Conservation (phyloP, 352 stramenopile species). For the Pythium coloratum region DNA sequence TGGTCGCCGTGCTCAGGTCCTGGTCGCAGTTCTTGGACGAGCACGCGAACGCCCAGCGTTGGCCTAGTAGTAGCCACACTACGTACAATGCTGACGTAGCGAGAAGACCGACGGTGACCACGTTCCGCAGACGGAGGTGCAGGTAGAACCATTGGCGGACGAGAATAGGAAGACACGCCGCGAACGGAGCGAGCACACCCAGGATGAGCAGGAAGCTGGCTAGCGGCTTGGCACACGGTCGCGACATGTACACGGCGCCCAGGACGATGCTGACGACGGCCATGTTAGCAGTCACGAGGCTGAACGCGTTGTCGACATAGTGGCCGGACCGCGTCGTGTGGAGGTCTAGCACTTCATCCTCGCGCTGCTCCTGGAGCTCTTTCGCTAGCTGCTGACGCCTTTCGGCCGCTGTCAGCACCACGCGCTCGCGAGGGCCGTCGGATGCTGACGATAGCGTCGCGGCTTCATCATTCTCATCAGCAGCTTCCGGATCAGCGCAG, state of each 20-base stretch:
- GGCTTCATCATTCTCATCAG: neutral
- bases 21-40: slow-evolving; percentile 35
- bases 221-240: slow-evolving; percentile 35
- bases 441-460: neutral
- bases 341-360: slow-evolving; percentile 26
- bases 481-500: neutral
- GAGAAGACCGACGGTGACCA: slow-evolving; percentile 22
- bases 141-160: slow-evolving; percentile 47
- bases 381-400: slow-evolving; percentile 15
- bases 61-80: slow-evolving; percentile 35
- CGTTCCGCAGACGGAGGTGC: slow-evolving; percentile 32
- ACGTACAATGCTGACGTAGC: slow-evolving; percentile 25
- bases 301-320: slow-evolving; percentile 40
- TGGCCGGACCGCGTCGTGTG: slow-evolving; percentile 29
- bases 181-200: slow-evolving; percentile 35
- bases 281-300: slow-evolving; percentile 40
- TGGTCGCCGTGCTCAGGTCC: slow-evolving; percentile 36
- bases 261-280: slow-evolving; percentile 35
- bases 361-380: slow-evolving; percentile 20
- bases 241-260: slow-evolving; percentile 27
- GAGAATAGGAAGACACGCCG: slow-evolving; percentile 33
- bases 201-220: slow-evolving; percentile 32
- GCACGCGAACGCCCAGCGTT: slow-evolving; percentile 37
- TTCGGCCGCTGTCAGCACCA: neutral
- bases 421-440: neutral